Evolutionary conservation across 305 asterid species (phyloP).

Genomic region (Withania somnifera): DNA sequence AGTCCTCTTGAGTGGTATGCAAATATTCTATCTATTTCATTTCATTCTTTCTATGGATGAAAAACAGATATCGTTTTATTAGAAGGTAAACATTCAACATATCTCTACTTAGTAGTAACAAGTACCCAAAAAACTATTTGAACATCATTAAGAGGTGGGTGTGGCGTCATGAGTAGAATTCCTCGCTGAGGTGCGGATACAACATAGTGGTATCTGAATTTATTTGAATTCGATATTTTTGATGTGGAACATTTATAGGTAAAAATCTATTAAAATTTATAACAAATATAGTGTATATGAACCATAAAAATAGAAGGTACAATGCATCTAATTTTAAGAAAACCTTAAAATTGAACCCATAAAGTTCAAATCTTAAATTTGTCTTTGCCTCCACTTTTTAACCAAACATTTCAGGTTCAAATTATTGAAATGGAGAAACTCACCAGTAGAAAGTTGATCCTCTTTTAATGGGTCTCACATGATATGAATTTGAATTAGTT

Average conservation of each 20-base stretch:
- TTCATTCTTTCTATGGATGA: neutral
- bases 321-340: too few species aligned
- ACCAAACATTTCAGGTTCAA: neutral
- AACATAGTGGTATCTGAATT: too few species aligned
- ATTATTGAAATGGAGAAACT: neutral
- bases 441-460: neutral
- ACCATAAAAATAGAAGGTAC: too few species aligned
- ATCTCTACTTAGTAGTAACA: neutral
- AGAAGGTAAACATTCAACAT: neutral
- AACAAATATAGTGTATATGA: too few species aligned
- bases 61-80: neutral
- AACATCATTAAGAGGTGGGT: too few species aligned
- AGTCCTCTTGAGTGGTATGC: conserved; percentile 24
- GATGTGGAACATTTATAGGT: too few species aligned
- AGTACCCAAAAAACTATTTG: neutral
- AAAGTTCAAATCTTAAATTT: too few species aligned
- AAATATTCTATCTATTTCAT: neutral
- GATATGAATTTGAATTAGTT: neutral
- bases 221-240: too few species aligned
- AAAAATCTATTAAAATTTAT: too few species aligned
- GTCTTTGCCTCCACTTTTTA: neutral
- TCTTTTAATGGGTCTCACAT: neutral
- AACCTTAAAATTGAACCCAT: too few species aligned
- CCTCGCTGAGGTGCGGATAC: too few species aligned
- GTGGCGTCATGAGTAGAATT: neutral